These are phyloP conservation scores for Huntiella abstrusa DNA, from an alignment of 2,329 filamentous ascomycete genomes.

Conservation along the genomic window DNA sequence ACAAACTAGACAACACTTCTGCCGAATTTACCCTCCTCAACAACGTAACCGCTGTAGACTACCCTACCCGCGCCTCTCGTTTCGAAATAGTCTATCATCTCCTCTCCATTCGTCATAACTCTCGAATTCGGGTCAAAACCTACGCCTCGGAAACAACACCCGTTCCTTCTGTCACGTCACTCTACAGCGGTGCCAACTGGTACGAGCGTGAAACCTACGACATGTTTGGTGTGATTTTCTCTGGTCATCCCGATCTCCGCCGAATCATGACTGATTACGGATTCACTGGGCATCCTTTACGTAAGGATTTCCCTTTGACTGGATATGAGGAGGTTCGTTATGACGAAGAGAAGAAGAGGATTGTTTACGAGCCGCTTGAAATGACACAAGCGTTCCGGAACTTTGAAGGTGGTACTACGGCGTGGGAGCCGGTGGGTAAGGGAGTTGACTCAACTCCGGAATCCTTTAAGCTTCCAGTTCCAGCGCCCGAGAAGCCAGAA, in stretches of 20 bases:
- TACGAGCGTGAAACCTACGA: slow-evolving; percentile 98
- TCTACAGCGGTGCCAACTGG: slow-evolving; percentile 96
- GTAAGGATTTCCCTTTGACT: slow-evolving; percentile 95
- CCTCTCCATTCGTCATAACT: slow-evolving; percentile 88
- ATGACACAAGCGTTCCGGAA: slow-evolving; percentile 97
- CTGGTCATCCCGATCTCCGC: slow-evolving; percentile 82
- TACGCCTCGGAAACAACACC: slow-evolving; percentile 93
- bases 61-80: slow-evolving; percentile 81
- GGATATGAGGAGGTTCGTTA: slow-evolving; percentile 97
- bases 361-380: slow-evolving; percentile 93
- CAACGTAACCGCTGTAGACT: slow-evolving; percentile 88
- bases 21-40: slow-evolving; percentile 91
- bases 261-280: slow-evolving; percentile 99
- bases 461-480: slow-evolving; percentile 80
- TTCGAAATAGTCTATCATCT: slow-evolving; percentile 98
- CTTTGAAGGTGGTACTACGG: slow-evolving; percentile 73
- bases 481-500: slow-evolving; percentile 79
- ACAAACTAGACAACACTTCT: slow-evolving; percentile 60
- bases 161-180: slow-evolving; percentile 66
- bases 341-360: slow-evolving; percentile 99
- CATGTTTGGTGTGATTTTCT: slow-evolving; percentile 92
- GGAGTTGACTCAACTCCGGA: slow-evolving; percentile 69
- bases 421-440: slow-evolving; percentile 45
- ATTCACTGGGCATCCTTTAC: slow-evolving; percentile 89
- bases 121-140: slow-evolving; percentile 92